Evolutionary conservation across 2,329 filamentous ascomycete genomes (phyloP), one percentile per base, ranked within the genome.

Genomic region (Boeremia lycopersici): DNA sequence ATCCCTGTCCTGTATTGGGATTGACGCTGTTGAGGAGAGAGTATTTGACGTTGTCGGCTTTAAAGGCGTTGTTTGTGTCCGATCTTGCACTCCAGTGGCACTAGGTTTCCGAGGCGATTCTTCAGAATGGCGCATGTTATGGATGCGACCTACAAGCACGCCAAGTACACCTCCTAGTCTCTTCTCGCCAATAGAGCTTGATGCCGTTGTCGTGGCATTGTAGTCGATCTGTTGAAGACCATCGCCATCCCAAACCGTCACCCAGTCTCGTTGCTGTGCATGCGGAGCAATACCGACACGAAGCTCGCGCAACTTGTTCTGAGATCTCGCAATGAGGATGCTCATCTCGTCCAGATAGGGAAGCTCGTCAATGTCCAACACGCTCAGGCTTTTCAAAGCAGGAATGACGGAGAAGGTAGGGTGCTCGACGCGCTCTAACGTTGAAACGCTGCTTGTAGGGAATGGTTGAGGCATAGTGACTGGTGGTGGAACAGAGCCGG

Each of bases 271-370:
- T 28, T 75, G 74, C 60, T 78, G 74, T 4, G 81, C 81, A 59
- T 84, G 79, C 6, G 77, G 69, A 5, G 89, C 85, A 50, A 95
- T 85, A 6, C 91, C 89, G 5, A 95, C 82, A 38, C 89, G 82
- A 30, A 96, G 79, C 72, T 93, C 90, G 28, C 84, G 82, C 13
- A 95, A 77, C 36, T 81, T 81, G 57, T 82, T 79, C 54, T 85
- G 80, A 11, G 90, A 93, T 23, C 86, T 84, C 56, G 88, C 87
- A 56, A 95, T 86, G 11, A 95, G 80, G 36, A 90, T 80, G 48
- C 88, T 88, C 84, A 95, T 89, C 75, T 95, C 91, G 68, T 93
- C 90, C 33, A 93, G 76, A 71, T 95, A 95, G 26, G 87, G 83
- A n/a, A 91, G 76, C 69, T 93, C 89, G 66, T 95, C 91, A 56